Evolutionary conservation across 805 yeast genomes (phyloP).

Genomic region (Candida anglica): DNA sequence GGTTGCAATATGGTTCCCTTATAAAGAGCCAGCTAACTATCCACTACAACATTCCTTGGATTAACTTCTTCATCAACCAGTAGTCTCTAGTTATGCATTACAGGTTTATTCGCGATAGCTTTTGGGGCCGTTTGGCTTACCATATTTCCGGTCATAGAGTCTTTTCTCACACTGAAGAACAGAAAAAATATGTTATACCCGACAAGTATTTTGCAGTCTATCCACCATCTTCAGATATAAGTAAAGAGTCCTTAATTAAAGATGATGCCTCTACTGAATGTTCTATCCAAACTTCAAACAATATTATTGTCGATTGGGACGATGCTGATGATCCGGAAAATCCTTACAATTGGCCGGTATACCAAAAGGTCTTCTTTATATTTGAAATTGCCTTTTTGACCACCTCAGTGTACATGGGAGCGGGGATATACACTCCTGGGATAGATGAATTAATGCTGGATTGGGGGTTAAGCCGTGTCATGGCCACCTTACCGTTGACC

Average conservation of each 20-base stretch:
- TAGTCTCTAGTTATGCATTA: slow-evolving; percentile 4
- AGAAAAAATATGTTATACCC: slow-evolving; percentile 19
- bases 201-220: no score
- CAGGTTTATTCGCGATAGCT: slow-evolving; percentile 5
- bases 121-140: no score
- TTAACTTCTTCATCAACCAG: no score
- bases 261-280: not conserved
- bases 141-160: slow-evolving; percentile 20
- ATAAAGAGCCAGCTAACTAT: no score
- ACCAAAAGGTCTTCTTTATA: slow-evolving; percentile 29
- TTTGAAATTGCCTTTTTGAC: slow-evolving; percentile 44
- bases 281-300: not conserved
- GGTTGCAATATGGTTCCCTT: no score
- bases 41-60: no score
- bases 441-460: slow-evolving; percentile 33
- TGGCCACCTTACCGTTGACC: slow-evolving; percentile 43
- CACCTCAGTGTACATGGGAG: slow-evolving; percentile 44
- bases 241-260: not conserved
- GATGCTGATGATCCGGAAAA: slow-evolving; percentile 42
- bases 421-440: slow-evolving; percentile 48
- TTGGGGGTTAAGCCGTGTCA: slow-evolving; percentile 35
- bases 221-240: slow-evolving; percentile 1
- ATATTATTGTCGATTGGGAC: slow-evolving; percentile 15
- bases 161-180: slow-evolving; percentile 22
- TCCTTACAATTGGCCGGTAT: slow-evolving; percentile 47